Base-by-base conservation (phyloP, 78 protist species). In the Cavenderia fasciculata region DNA sequence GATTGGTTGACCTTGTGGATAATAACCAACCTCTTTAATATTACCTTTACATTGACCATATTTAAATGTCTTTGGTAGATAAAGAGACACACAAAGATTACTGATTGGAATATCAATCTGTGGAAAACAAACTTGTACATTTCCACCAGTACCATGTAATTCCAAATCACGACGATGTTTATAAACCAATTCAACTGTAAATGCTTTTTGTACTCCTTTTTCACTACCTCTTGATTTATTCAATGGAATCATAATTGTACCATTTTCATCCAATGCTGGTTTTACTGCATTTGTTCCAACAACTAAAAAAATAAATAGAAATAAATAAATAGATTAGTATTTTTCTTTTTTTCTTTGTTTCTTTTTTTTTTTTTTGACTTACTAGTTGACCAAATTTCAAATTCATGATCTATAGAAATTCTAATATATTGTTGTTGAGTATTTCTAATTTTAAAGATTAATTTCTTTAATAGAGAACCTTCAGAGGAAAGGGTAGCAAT, bases 371-470 rank as follows among this genome's bases (percentile, higher is more conserved):
- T n/a, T n/a, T n/a, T n/a, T 14, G 12, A 49, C 54, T 18, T 49
- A 49, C 54, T 82, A 0, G 78, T 68, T 1, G 78, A 68, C 90
- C 90, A 82, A 57, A 82, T 59, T 31, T 82, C 78, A 54, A 56
- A 82, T 82, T 54, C 38, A 19, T 82, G 90, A n/a, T 47, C 79
- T 49, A 82, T 82, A 11, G 69, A 21, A 44, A 82, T 47, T 54
- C 90, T 59, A 31, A 82, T 69, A n/a, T 82, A 82, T 38, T 82
- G 90, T 68, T 82, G 90, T 68, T 65, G 78, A 14, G 74, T 71
- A 33, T 82, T 82, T 41, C 74, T 56, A 33, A 82, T 82, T 2
- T 34, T 54, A 47, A 82, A 82, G 12, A 68, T 46, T 25, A 70
- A 43, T 69, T 82, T 82, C 8, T 70, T 44, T 19, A 82, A 44